These are phyloP conservation scores for Wickerhamiella lipophila DNA, from an alignment of 805 yeast genomes.

Conservation along the genomic window DNA sequence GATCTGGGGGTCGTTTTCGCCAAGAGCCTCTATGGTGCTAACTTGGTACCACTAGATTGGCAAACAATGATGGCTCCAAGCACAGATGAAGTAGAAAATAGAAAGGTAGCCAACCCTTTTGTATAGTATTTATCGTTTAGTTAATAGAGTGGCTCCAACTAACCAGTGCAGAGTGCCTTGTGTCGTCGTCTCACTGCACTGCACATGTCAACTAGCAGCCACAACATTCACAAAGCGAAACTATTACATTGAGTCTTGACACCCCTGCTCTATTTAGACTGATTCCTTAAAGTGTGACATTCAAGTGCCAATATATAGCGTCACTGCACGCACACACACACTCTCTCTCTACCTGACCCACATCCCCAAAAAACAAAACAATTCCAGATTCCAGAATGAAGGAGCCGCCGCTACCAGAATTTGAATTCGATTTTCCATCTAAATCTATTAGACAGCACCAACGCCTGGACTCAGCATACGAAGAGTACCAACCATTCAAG, in stretches of 20 bases:
- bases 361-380: no score
- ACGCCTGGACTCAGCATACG: background rate
- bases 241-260: no score
- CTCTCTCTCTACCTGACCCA: no score
- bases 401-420: background rate
- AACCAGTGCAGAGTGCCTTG: no score
- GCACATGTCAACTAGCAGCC: no score
- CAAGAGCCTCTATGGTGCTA: conserved; percentile 53
- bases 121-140: conserved; percentile 19
- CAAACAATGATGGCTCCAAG: conserved; percentile 75
- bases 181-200: no score
- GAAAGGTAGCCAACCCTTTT: conserved; percentile 88
- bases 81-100: conserved; percentile 59
- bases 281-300: no score
- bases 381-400: background rate
- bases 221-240: no score
- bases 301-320: no score
- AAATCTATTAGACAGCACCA: background rate
- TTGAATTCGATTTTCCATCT: background rate
- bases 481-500: background rate
- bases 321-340: no score
- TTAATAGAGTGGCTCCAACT: no score
- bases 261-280: no score
- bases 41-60: conserved; percentile 90
- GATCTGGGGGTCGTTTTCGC: conserved; percentile 93